phyloP scores from a whole-genome alignment of 805 yeast genomes.

The Zygosaccharomyces rouxii region DNA sequence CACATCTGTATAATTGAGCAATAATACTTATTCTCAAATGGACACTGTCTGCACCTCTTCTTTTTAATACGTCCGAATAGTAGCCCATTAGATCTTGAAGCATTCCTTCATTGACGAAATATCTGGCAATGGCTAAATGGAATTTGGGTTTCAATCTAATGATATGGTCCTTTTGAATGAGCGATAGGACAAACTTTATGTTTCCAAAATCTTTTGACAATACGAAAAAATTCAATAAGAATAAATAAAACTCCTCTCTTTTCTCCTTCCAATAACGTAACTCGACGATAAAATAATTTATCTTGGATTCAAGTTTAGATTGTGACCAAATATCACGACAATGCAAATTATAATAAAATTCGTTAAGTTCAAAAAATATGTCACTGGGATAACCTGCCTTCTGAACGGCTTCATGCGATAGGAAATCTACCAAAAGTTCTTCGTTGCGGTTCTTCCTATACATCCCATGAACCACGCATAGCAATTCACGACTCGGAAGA shows the following conservation, averaged over 20 bases:
- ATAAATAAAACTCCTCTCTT: constrained; percentile 16
- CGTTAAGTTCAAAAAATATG: constrained; percentile 16
- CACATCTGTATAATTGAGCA: constrained; percentile 22
- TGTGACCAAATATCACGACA: background rate
- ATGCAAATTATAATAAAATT: constrained; percentile 17
- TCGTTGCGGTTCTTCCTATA: constrained; percentile 14
- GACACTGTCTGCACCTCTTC: constrained; percentile 8
- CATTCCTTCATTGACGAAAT: constrained; percentile 24
- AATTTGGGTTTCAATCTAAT: constrained; percentile 15
- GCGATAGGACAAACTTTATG: constrained; percentile 12
- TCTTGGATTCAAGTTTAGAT: constrained; percentile 4
- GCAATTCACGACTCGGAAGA: constrained; percentile 14
- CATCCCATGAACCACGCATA: constrained; percentile 23
- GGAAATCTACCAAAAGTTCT: constrained; percentile 13
- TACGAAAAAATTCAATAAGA: constrained; percentile 16
- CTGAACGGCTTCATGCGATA: constrained; percentile 14
- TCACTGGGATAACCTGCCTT: constrained; percentile 17
- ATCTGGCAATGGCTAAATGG: constrained; percentile 18
- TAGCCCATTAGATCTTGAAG: constrained; percentile 18
- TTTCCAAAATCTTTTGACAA: constrained; percentile 14
- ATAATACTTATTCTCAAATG: constrained; percentile 13
- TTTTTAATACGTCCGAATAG: constrained; percentile 11
- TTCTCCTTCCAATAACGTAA: constrained; percentile 2
- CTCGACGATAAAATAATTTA: constrained; percentile 6
- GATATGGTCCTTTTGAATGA: constrained; percentile 14